Evolutionary conservation across 2,329 filamentous ascomycete species (phyloP).

Genomic region (Aspergillus flavus): DNA sequence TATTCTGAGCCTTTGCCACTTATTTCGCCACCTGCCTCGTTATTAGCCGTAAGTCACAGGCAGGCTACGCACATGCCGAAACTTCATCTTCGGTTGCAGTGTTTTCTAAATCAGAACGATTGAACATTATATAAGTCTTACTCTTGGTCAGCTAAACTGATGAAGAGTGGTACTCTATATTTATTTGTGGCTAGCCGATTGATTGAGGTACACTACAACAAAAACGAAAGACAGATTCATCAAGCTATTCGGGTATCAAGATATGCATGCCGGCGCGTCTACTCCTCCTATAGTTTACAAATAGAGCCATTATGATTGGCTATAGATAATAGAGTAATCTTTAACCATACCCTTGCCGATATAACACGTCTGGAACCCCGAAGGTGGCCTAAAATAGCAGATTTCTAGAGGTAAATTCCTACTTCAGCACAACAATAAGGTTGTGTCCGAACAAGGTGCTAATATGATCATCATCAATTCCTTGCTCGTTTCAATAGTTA

Average conservation of each 20-base stretch:
- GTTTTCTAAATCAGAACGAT: neutral
- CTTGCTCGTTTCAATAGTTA: too few species aligned
- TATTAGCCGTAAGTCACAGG: neutral
- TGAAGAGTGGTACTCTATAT: neutral
- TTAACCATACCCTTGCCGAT: too few species aligned
- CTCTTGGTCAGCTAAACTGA: neutral
- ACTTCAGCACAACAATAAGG: too few species aligned
- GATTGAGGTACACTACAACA: neutral
- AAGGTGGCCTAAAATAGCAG: too few species aligned
- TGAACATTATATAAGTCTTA: neutral
- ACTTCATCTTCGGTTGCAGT: neutral
- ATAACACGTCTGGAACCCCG: too few species aligned
- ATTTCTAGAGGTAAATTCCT: too few species aligned
- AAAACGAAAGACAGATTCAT: neutral
- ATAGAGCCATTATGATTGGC: too few species aligned
- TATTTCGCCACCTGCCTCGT: rapidly evolving
- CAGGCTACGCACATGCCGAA: neutral
- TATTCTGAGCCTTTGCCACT: neutral
- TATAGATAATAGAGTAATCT: too few species aligned
- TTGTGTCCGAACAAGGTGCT: too few species aligned
- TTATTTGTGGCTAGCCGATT: neutral
- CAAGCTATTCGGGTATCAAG: neutral
- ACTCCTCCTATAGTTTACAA: too few species aligned
- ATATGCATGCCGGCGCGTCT: too few species aligned
- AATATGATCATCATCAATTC: too few species aligned